Percentiles rank a stretch among this genome's conserved stretches.
Conservation (phyloP, 768 basidiomycete genomes). For the Russula earlei region DNA sequence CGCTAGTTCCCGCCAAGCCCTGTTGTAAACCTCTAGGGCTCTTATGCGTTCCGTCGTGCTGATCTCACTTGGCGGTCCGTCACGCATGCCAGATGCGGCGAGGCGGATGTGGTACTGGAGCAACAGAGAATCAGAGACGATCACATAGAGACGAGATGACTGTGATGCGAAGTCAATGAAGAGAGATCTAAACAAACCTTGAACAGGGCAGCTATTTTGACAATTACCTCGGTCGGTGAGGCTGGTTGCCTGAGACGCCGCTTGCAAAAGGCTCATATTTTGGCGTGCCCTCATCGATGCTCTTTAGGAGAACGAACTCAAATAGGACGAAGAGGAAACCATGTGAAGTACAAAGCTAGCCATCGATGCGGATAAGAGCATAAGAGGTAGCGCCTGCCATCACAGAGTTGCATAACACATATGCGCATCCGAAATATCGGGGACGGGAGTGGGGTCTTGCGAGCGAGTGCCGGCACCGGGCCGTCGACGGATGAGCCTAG, state of each 20-base stretch:
- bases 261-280: neutral
- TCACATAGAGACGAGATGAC: neutral
- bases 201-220: too few relatives aligned
- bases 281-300: neutral
- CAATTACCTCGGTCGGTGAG: too few relatives aligned
- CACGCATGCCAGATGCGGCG: neutral
- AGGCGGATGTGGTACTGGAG: constrained; percentile 1
- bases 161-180: neutral
- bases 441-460: neutral
- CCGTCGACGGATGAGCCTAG: neutral
- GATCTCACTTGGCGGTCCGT: neutral
- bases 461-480: neutral
- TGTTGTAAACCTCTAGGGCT: constrained; percentile 2
- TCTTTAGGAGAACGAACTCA: neutral
- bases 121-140: neutral
- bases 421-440: neutral
- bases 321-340: neutral
- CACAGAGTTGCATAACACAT: neutral
- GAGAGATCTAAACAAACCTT: neutral
- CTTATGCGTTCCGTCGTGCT: neutral
- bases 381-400: neutral
- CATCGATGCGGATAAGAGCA: neutral
- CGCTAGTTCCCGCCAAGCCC: neutral
- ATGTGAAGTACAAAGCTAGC: neutral
- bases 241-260: too few relatives aligned